Conservation (phyloP, 768 basidiomycete genomes). For the Suillus cothurnatus region DNA sequence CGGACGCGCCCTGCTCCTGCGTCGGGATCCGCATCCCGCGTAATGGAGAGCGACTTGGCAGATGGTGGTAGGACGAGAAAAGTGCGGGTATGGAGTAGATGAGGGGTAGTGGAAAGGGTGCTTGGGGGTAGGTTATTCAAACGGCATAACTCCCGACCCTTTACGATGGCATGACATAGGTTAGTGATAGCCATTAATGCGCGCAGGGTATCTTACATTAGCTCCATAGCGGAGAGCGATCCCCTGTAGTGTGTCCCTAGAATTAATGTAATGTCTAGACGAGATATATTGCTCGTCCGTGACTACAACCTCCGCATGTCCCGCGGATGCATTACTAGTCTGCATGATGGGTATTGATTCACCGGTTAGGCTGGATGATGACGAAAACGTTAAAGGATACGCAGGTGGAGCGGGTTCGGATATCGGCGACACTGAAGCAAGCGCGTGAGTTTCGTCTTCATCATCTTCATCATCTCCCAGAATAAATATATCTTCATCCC, state of each 20-base stretch:
- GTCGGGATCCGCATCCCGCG: constrained; percentile 38
- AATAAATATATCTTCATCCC: constrained; percentile 65
- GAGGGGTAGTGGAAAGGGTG: constrained; percentile 69
- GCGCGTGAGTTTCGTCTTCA: constrained; percentile 38
- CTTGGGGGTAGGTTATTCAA: constrained; percentile 67
- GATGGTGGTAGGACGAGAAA: constrained; percentile 56
- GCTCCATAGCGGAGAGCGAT: constrained; percentile 62
- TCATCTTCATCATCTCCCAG: constrained; percentile 67
- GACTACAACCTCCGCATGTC: background rate
- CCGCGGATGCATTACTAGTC: constrained; percentile 5
- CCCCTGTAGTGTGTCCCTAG: constrained; percentile 63
- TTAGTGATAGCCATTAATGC: background rate
- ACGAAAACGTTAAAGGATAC: background rate
- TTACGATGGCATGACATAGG: background rate
- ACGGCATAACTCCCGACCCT: constrained; percentile 63
- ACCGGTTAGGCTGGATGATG: background rate
- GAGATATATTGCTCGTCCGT: constrained; percentile 13
- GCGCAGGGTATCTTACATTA: constrained; percentile 49
- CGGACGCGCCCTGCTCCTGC: constrained; percentile 46
- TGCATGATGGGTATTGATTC: background rate
- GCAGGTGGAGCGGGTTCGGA: constrained; percentile 7
- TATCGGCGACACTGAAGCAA: background rate
- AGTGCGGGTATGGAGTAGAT: constrained; percentile 70
- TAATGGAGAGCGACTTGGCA: constrained; percentile 26
- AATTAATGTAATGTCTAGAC: constrained; percentile 55